Evolutionary conservation across 257 asterid genomes (phyloP).

Genomic region (Marsdenia floribunda): DNA sequence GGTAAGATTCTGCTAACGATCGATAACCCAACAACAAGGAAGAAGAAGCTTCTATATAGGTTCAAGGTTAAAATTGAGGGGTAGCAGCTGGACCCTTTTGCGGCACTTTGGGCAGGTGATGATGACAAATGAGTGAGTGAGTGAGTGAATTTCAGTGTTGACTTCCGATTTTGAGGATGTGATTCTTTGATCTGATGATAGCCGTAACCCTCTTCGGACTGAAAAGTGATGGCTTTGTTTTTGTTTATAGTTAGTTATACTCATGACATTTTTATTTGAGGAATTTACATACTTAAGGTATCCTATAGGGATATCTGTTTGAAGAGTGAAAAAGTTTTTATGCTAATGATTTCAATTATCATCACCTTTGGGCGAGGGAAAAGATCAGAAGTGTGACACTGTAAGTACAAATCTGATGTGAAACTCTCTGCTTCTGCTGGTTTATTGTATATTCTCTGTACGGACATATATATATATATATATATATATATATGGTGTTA

Average conservation of each 20-base stretch:
- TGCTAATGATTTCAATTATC: not conserved
- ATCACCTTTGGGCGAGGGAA: not conserved
- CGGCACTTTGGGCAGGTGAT: not conserved
- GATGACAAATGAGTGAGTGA: too few species aligned
- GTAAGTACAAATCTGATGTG: not conserved
- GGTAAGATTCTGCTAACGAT: conserved; percentile 74
- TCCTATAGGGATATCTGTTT: not conserved
- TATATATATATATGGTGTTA: too few species aligned
- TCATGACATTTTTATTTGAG: not conserved
- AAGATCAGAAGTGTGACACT: not conserved
- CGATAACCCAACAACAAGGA: conserved; percentile 74
- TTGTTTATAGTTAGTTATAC: not conserved
- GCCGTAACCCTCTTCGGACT: not conserved
- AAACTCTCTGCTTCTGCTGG: not conserved
- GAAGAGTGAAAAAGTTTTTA: not conserved
- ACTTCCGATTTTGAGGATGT: not conserved
- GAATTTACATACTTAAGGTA: not conserved
- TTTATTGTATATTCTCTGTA: conserved; percentile 8
- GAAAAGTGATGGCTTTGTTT: not conserved
- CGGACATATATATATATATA: not conserved
- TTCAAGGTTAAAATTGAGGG: conserved; percentile 48
- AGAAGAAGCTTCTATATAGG: conserved; percentile 76
- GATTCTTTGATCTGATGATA: not conserved
- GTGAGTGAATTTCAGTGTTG: not conserved
- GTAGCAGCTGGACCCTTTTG: not conserved